Conservation (phyloP, 1,284 basidiomycete species). For the Sporisorium graminicola region DNA sequence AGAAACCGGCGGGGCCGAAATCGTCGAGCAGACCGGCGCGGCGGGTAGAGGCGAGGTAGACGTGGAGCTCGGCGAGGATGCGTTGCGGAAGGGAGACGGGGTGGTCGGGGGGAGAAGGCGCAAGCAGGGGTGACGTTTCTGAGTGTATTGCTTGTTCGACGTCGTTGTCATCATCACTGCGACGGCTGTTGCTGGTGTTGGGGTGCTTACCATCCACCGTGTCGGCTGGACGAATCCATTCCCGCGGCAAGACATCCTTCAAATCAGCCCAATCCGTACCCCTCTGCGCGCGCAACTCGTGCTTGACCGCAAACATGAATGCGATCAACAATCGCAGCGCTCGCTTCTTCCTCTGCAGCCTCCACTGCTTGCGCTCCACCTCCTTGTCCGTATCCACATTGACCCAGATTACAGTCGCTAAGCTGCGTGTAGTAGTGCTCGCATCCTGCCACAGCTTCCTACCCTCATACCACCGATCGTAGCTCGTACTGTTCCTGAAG, state of each 20-base stretch:
- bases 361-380: conserved; percentile 50
- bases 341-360: conserved; percentile 80
- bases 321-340: conserved; percentile 78
- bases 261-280: conserved; percentile 30
- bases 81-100: conserved; percentile 15
- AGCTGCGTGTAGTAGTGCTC: conserved; percentile 74
- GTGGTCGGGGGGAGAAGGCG: background rate
- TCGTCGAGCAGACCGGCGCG: conserved; percentile 42
- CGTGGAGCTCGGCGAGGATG: conserved; percentile 38
- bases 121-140: conserved; percentile 16
- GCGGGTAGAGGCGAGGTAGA: conserved; percentile 41
- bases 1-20: conserved; percentile 48
- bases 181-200: background rate
- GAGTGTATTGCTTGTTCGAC: background rate
- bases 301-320: conserved; percentile 80
- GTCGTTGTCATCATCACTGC: background rate
- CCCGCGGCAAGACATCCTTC: conserved; percentile 25
- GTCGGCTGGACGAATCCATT: conserved; percentile 10
- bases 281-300: conserved; percentile 77
- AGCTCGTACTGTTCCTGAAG: conserved; percentile 70
- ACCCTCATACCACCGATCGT: conserved; percentile 83
- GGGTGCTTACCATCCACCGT: background rate
- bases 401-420: conserved; percentile 81
- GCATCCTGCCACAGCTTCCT: conserved; percentile 79
- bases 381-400: conserved; percentile 73